These are phyloP conservation scores for Globisporangium viniferum DNA, from an alignment of 352 stramenopile species.

Conservation along the genomic window DNA sequence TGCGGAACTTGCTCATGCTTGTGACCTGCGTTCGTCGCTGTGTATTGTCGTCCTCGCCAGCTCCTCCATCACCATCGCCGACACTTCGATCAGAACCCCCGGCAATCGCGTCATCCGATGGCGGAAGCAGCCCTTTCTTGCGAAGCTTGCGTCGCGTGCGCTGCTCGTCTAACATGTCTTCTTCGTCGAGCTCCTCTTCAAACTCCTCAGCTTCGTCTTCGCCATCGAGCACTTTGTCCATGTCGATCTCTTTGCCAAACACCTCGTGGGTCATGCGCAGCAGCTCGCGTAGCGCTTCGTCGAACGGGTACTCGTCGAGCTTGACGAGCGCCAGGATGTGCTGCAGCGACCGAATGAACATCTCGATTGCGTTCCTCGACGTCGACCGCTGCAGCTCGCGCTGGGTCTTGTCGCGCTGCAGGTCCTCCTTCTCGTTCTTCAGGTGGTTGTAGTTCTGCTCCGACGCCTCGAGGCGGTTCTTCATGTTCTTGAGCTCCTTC, in stretches of 20 bases:
- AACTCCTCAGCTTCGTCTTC: constrained; percentile 63
- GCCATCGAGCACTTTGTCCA: constrained; percentile 49
- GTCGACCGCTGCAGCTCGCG: constrained; percentile 50
- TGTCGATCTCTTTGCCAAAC: constrained; percentile 49
- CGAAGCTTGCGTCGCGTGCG: constrained; percentile 19
- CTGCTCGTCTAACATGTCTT: constrained; percentile 39
- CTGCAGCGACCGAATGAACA: constrained; percentile 59
- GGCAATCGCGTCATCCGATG: not conserved
- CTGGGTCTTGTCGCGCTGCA: constrained; percentile 59
- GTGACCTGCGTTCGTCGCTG: constrained; percentile 28
- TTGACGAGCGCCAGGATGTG: constrained; percentile 73
- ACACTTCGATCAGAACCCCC: not conserved
- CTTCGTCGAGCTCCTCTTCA: constrained; percentile 56
- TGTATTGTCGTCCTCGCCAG: constrained; percentile 7
- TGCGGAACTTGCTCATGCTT: constrained; percentile 63
- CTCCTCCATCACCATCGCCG: not conserved
- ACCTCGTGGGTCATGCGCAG: constrained; percentile 55
- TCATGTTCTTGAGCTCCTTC: constrained; percentile 46
- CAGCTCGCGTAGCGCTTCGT: constrained; percentile 75
- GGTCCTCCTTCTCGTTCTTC: constrained; percentile 49
- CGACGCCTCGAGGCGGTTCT: constrained; percentile 33
- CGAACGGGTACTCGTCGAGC: constrained; percentile 68
- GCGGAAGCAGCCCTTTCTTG: constrained; percentile 16
- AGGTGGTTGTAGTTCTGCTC: constrained; percentile 41
- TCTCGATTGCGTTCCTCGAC: constrained; percentile 45